Percentiles rank a stretch among this genome's conserved stretches.
Conservation (phyloP, 306 rosid genomes). For the Luffa acutangula region DNA sequence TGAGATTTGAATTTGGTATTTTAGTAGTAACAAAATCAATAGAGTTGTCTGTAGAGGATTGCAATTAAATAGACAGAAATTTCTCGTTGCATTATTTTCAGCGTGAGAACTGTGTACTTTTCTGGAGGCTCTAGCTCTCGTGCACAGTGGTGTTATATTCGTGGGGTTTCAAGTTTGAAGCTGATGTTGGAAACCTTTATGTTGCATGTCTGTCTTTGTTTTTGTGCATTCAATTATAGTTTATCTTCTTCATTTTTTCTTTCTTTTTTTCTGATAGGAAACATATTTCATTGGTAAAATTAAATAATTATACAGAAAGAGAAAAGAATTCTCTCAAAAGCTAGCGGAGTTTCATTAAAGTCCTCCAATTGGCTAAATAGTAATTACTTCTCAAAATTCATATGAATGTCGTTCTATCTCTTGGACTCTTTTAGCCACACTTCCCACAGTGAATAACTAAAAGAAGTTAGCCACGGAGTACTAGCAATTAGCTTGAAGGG, state of each 20-base stretch:
- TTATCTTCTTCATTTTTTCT: neutral
- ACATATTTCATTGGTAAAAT: neutral
- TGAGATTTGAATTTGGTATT: neutral
- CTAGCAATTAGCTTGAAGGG: neutral
- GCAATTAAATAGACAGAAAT: neutral
- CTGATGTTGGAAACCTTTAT: neutral
- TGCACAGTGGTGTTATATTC: neutral
- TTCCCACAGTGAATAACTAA: neutral
- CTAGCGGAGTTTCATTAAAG: neutral
- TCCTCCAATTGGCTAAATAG: neutral
- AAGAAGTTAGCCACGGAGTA: neutral
- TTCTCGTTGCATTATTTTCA: neutral
- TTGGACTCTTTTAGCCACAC: neutral
- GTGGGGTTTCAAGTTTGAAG: neutral
- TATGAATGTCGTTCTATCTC: neutral
- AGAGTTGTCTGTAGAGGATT: neutral
- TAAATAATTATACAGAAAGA: neutral
- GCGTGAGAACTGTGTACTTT: neutral
- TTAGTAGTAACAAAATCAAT: neutral
- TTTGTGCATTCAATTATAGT: neutral
- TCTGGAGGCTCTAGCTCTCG: neutral
- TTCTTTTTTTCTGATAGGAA: neutral
- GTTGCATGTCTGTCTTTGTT: neutral
- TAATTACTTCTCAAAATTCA: neutral
- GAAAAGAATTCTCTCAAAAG: neutral